Evolutionary conservation across 306 rosid species (phyloP), one percentile per base, ranked within the genome.

Genomic region (Ceratonia siliqua): DNA sequence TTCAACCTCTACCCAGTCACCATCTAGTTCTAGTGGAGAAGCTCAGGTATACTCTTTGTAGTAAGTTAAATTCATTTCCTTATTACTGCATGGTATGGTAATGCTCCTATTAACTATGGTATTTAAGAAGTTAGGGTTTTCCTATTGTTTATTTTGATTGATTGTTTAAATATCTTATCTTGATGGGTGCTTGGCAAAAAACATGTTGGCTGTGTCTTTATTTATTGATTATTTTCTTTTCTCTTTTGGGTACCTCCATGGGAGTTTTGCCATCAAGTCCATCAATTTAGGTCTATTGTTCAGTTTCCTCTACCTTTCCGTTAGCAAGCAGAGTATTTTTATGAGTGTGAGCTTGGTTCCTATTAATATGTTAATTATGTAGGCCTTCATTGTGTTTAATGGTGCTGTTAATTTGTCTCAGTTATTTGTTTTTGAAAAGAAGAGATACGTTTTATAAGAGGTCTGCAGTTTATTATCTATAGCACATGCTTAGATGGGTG

Each of bases 1-100:
- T 81, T 85, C 94, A 73, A 80, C 90, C 68, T 82, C 93, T 80
- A 33, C 90, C 20, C 89, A 78, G 74, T 88, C 96, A 49, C 96
- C 93, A 39, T 88, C 90, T 68, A 88, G 82, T 82, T 89, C 92
- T 42, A 84, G 90, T 41, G 94, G 94, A 74, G 96, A 91, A 56
- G 90, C 84, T 74, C 96, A 80, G 90, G 96, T 91, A 80, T 63
- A 64, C 35, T 76, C 27, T 53, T 53, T 78, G 45, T 70, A 50
- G 64, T 32, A 22, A 32, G 57, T 50, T 45, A 11, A n/a, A 30
- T 42, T 67, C 12, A 12, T 81, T 81, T 83, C 27, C 57, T 65
- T 42, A 8, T 66, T 62, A 22, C 56, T 64, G 21, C 66, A 48
- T 24, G 28, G 32, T 45, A 59, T 33, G 17, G 55, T 46, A 11